A percentile compares a stretch with the other conserved stretches of the same genome.
phyloP scores from a whole-genome alignment of 106 monocot genomes.

The Dactylorhiza incarnata region DNA sequence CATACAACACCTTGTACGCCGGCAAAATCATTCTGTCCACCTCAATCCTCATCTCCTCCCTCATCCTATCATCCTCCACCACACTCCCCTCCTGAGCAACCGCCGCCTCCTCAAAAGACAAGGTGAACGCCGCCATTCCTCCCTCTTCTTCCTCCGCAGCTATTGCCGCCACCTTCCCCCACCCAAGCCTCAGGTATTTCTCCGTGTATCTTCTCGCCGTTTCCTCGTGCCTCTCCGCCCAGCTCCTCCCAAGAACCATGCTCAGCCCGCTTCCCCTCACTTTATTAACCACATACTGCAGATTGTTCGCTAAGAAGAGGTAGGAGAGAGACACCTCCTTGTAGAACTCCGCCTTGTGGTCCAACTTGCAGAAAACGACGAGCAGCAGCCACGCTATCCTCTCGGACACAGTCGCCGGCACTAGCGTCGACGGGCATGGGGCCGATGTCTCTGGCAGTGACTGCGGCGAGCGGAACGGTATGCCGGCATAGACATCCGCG shows the following conservation, averaged over 20 bases:
- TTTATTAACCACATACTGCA: conserved; percentile 38
- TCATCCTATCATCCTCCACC: conserved; percentile 25
- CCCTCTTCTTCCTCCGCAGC: not conserved
- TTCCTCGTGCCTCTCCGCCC: conserved; percentile 16
- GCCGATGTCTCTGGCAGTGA: conserved; percentile 10
- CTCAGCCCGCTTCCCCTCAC: conserved; percentile 23
- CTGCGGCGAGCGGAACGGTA: conserved; percentile 15
- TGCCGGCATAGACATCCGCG: conserved; percentile 30
- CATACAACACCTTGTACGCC: conserved; percentile 12
- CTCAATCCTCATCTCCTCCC: conserved; percentile 24
- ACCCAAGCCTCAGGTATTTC: conserved; percentile 17
- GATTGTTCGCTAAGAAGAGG: conserved; percentile 55
- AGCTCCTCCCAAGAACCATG: conserved; percentile 20
- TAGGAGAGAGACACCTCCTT: conserved; percentile 16
- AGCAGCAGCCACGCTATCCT: conserved; percentile 40
- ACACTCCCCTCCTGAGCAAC: conserved; percentile 11
- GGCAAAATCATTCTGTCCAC: conserved; percentile 13
- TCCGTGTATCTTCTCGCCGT: conserved; percentile 18
- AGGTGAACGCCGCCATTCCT: conserved; percentile 17
- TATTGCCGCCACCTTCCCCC: conserved; percentile 21
- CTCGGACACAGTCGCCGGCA: conserved; percentile 5
- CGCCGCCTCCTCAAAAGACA: conserved; percentile 28
- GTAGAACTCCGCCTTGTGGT: conserved; percentile 10
- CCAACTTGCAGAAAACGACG: conserved; percentile 7
- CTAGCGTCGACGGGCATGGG: not conserved